Conservation (phyloP, 108 stramenopile genomes). For the Pseudonitzschia multistriata region DNA sequence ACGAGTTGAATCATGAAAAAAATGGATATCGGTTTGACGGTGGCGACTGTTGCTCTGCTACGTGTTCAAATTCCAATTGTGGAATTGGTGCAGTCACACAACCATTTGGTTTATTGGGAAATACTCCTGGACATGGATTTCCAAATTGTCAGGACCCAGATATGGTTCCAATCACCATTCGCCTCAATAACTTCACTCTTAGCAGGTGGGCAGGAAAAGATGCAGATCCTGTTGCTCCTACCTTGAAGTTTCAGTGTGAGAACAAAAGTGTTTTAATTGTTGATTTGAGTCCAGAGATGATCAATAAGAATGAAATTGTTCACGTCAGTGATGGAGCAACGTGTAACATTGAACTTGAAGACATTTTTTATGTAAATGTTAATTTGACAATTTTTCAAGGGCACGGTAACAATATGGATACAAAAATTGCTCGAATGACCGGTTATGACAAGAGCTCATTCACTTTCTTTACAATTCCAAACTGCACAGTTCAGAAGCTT, state of each 20-base stretch:
- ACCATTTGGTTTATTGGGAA: neutral
- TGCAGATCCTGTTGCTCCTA: neutral
- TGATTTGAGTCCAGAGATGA: neutral
- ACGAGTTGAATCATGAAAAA: neutral
- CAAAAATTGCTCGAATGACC: neutral
- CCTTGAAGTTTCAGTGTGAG: neutral
- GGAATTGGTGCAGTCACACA: neutral
- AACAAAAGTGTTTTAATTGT: neutral
- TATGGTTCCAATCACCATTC: conserved; percentile 9
- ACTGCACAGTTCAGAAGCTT: neutral
- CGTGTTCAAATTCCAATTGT: neutral
- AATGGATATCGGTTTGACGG: conserved; percentile 11
- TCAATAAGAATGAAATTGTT: neutral
- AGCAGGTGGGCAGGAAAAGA: neutral
- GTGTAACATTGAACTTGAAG: neutral
- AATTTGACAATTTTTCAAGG: conserved; percentile 5
- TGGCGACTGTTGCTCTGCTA: conserved; percentile 14
- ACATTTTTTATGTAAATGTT: neutral
- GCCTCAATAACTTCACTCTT: neutral
- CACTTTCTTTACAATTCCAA: neutral
- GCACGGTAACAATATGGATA: neutral
- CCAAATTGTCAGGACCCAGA: neutral
- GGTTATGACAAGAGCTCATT: neutral
- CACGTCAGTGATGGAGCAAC: neutral
- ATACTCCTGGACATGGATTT: neutral